Conservation (phyloP, 345 rosid genomes). For the Firmiana major region DNA sequence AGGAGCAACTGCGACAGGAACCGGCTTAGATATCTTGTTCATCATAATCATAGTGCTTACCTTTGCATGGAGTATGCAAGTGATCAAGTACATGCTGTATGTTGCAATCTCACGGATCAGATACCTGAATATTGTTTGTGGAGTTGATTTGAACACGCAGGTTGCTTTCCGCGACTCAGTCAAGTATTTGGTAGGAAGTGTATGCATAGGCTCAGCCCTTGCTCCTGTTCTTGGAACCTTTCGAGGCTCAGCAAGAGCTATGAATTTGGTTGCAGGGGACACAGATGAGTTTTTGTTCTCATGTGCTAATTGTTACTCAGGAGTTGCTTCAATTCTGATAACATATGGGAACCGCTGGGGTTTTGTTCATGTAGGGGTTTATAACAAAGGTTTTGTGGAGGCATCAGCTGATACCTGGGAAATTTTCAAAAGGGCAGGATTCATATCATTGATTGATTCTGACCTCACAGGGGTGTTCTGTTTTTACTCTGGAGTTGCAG, state of each 20-base stretch:
- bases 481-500: slow-evolving; percentile 58
- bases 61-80: slow-evolving; percentile 78
- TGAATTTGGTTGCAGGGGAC: slow-evolving; percentile 46
- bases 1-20: slow-evolving; percentile 63
- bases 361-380: slow-evolving; percentile 70
- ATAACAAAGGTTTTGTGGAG: slow-evolving; percentile 60
- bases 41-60: slow-evolving; percentile 49
- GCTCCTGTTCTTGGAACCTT: slow-evolving; percentile 48
- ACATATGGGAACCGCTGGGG: slow-evolving; percentile 76
- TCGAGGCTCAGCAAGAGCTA: slow-evolving; percentile 53
- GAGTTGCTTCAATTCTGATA: slow-evolving; percentile 42
- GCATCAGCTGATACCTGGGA: slow-evolving; percentile 76
- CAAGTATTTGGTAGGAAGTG: slow-evolving; percentile 50
- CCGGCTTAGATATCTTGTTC: slow-evolving; percentile 47
- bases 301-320: slow-evolving; percentile 59
- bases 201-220: slow-evolving; percentile 61
- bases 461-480: slow-evolving; percentile 81
- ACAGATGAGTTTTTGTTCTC: slow-evolving; percentile 68
- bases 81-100: slow-evolving; percentile 52
- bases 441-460: slow-evolving; percentile 50
- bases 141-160: slow-evolving; percentile 44
- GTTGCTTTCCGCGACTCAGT: slow-evolving; percentile 42
- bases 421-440: slow-evolving; percentile 32
- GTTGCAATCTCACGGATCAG: slow-evolving; percentile 58
- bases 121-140: slow-evolving; percentile 44